Percentiles rank a stretch among this genome's conserved stretches.
phyloP scores from a whole-genome alignment of 2,329 filamentous ascomycete genomes.

The Myriosclerotinia duriaeana region DNA sequence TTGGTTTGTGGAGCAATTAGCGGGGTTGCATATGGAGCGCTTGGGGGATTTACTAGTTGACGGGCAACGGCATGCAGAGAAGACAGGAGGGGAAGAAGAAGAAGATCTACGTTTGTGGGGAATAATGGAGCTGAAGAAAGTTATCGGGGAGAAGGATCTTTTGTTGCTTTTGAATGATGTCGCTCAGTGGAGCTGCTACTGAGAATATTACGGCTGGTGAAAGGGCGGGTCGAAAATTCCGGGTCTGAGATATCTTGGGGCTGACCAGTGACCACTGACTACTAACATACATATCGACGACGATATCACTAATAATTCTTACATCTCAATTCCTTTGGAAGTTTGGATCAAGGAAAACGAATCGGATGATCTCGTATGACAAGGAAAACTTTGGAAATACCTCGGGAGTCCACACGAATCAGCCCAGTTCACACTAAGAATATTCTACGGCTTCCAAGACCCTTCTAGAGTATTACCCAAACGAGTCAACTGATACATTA shows the following conservation, averaged over 20 bases:
- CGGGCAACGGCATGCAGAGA: constrained; percentile 9
- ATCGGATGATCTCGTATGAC: not conserved
- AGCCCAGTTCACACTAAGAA: constrained; percentile 2
- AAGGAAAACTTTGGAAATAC: not conserved
- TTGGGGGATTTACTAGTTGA: constrained; percentile 1
- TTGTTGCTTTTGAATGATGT: constrained; percentile 15
- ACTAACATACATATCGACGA: not conserved
- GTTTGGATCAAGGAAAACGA: not conserved
- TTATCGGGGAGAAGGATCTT: constrained; percentile 16
- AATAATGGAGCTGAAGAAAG: constrained; percentile 1
- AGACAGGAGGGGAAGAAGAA: not conserved
- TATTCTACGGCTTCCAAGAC: constrained; percentile 2
- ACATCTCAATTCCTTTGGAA: too few relatives aligned
- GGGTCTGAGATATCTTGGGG: not conserved
- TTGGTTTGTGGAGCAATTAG: constrained; percentile 20
- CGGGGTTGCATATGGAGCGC: constrained; percentile 13
- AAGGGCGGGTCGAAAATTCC: not conserved
- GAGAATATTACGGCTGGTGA: not conserved
- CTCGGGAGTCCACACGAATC: not conserved
- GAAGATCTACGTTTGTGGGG: not conserved
- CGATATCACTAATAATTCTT: constrained; percentile 4
- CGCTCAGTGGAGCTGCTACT: constrained; percentile 3
- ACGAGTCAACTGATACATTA: constrained; percentile 10
- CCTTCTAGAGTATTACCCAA: constrained; percentile 14
- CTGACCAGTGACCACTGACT: not conserved